Evolutionary conservation across 1,284 basidiomycete genomes (phyloP).

Genomic region (Heterobasidion occidentale): DNA sequence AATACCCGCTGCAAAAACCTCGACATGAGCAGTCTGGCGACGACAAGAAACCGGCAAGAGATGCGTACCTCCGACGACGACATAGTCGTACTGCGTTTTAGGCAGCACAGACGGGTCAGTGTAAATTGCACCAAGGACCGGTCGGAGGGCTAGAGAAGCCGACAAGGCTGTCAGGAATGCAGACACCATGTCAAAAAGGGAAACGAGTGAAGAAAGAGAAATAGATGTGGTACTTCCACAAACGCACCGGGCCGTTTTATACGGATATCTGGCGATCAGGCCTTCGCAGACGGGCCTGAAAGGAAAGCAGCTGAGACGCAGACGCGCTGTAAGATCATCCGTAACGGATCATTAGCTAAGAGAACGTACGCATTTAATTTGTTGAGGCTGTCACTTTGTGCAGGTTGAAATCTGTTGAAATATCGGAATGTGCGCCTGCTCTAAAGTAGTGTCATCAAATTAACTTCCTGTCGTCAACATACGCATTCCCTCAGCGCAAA

Average conservation of each 20-base stretch:
- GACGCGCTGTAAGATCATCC: not conserved
- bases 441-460: no score
- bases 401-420: no score
- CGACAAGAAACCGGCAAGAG: not conserved
- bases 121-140: not conserved
- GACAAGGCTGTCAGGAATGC: not conserved
- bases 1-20: slow-evolving; percentile 4
- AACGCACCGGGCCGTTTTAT: not conserved
- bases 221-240: not conserved
- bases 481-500: no score
- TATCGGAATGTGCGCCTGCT: no score
- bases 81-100: not conserved
- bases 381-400: no score
- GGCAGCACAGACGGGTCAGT: slow-evolving; percentile 1
- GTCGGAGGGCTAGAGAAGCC: not conserved
- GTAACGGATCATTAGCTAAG: not conserved
- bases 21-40: not conserved
- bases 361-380: not conserved
- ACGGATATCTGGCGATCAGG: not conserved
- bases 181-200: not conserved
- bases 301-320: not conserved
- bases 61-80: slow-evolving; percentile 1
- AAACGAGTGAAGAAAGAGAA: not conserved
- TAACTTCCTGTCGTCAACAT: no score
- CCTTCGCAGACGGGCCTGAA: not conserved